Conservation (phyloP, 257 asterid genomes). For the Gardenia jasminoides region DNA sequence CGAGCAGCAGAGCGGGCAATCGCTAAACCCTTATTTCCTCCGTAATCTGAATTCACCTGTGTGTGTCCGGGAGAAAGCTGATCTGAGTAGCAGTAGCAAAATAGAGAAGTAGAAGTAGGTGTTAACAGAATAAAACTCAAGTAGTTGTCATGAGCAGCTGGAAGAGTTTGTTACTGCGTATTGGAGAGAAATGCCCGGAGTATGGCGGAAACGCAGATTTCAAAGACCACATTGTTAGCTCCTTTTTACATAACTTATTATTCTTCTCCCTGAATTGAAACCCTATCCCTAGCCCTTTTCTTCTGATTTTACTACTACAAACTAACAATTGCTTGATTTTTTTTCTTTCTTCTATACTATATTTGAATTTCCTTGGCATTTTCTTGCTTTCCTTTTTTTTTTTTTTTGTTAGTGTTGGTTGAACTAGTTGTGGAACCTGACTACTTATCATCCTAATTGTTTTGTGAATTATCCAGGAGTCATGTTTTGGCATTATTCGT, state of each 20-base stretch:
- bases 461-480: slow-evolving; percentile 52
- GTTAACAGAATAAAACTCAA: too few relatives aligned
- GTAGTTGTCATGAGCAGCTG: slow-evolving; percentile 42
- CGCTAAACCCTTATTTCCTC: too few relatives aligned
- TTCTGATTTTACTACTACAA: too few relatives aligned
- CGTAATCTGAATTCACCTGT: too few relatives aligned
- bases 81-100: too few relatives aligned
- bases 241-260: not conserved
- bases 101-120: not conserved
- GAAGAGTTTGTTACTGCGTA: slow-evolving; percentile 70
- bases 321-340: too few relatives aligned
- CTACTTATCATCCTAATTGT: not conserved
- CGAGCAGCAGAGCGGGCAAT: too few relatives aligned
- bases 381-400: too few relatives aligned
- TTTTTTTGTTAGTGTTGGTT: too few relatives aligned
- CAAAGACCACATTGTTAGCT: slow-evolving; percentile 82
- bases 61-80: too few relatives aligned
- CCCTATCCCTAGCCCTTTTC: slow-evolving; percentile 30
- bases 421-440: not conserved
- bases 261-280: slow-evolving; percentile 14
- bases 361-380: too few relatives aligned
- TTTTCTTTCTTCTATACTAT: too few relatives aligned
- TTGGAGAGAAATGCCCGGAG: slow-evolving; percentile 91
- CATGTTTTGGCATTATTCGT: slow-evolving; percentile 82
- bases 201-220: slow-evolving; percentile 75